Evolutionary conservation across 2,329 filamentous ascomycete species (phyloP), one percentile per base, ranked within the genome.

Genomic region (Orbilia blumenaviensis): DNA sequence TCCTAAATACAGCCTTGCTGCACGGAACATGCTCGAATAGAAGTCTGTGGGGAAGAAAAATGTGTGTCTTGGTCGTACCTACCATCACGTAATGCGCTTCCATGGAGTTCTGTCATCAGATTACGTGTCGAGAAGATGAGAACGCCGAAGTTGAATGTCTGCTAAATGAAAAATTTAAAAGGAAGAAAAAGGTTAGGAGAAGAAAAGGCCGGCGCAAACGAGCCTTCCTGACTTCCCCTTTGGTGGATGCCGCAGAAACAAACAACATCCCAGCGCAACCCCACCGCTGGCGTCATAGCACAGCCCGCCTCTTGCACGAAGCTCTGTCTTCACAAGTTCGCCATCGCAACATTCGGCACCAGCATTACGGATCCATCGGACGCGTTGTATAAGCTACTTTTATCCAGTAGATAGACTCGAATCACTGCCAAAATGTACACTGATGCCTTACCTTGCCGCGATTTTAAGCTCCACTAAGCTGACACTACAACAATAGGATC

Each of bases 61-160:
- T 1, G 18, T 14, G 27, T 27, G 25, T 56, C 16, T 32, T 56
- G 32, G 32, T 27, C 64, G 38, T 66, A 76, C 72, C 72, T 76
- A 61, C 64, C 72, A 76, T 76, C 72, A 76, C 72, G 72, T 76
- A 76, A 76, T 76, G 64, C 29, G 50, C 16, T 76, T 76, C 72
- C 72, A 76, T 64, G 58, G 52, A 42, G 12, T 76, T 76, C 72
- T 58, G 50, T 60, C 60, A 73, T 73, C 60, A 36, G 46, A 60
- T 58, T 66, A 60, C 60, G 68, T 50, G 61, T 66, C 67, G 54
- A 27, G 23, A 34, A 56, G 63, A 50, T 23, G 66, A 62, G 25
- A n/a, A 23, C 29, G 41, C 7, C 27, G 16, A 23, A 38, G n/a
- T 8, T 38, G 9, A 12, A 25, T n/a, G 34, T 18, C 29, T 16